Evolutionary conservation across 805 yeast species (phyloP), one percentile per base, ranked within the genome.

Genomic region (Monosporozyma siamensis): DNA sequence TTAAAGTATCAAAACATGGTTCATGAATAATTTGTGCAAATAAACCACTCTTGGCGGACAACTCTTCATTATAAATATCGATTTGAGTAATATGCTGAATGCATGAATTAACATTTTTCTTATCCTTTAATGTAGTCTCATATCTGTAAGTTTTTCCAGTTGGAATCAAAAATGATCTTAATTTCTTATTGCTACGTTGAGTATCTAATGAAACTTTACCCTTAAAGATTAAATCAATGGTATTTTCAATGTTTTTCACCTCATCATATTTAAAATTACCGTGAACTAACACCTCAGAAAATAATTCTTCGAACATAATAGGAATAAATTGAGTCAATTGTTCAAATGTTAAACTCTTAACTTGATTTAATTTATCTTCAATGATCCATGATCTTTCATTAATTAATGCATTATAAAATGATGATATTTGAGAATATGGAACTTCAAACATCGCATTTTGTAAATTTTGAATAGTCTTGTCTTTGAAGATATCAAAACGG

Each of bases 1-100:
- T 75, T 44, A 90, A 71, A 48, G 83, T 83, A 56, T 86, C 81
- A 64, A 90, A 92, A 44, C 90, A 83, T 4, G 96, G 97, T 58
- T 90, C 97, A 50, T 75, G 77, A 39, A 82, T 67, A 48, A 88
- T 72, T 47, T 84, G 90, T 0, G 82, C 75, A 38, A 86, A 63
- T 41, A 90, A 64, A 39, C 81, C 86, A 10, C 82, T 70, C 42
- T 74, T 55, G 0, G 79, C 73, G 36, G 77, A 65, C 24, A 58
- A 52, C 6, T 61, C 51, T 36, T 59, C 63, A n/a, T 54, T 42
- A 62, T 82, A 68, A 46, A 68, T 52, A 11, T 83, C 87, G 29
- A 86, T 60, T 61, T 87, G 95, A 37, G 80, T 67, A 47, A 75
- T 78, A 53, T 85, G 77, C 51, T 85, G 94, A 51, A 88, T 76